Evolutionary conservation across 83 land plant species (phyloP).

Genomic region (Diphasiastrum complanatum): DNA sequence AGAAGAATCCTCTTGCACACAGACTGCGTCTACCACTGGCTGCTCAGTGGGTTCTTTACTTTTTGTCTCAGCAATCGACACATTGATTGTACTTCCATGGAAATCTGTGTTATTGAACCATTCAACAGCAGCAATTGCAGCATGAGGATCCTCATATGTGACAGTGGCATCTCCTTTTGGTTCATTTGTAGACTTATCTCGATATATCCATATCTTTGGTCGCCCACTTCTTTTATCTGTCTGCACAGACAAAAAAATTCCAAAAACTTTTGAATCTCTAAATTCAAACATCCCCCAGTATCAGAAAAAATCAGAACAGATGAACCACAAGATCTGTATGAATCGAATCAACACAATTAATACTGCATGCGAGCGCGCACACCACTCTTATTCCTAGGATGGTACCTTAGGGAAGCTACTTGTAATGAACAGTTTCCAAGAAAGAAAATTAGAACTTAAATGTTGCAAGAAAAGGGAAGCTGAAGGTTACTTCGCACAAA

Average conservation of each 20-base stretch:
- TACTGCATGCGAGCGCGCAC: too few relatives aligned
- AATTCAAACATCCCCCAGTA: too few relatives aligned
- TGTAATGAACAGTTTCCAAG: constrained; percentile 5
- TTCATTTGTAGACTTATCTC: constrained; percentile 65
- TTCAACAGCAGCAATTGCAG: constrained; percentile 81
- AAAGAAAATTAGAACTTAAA: neutral
- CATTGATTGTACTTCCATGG: constrained; percentile 69
- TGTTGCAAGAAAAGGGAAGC: neutral
- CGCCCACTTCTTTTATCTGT: constrained; percentile 75
- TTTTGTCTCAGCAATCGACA: constrained; percentile 70
- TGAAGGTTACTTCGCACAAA: constrained; percentile 14
- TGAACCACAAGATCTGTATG: neutral
- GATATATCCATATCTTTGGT: constrained; percentile 86
- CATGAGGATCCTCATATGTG: constrained; percentile 91
- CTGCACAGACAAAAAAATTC: constrained; percentile 24
- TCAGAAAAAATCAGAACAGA: too few relatives aligned
- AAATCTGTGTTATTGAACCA: constrained; percentile 88
- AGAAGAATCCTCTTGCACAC: neutral
- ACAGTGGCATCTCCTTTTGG: constrained; percentile 91
- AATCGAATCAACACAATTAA: too few relatives aligned
- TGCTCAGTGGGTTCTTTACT: constrained; percentile 39
- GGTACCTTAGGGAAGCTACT: too few relatives aligned
- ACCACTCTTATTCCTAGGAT: too few relatives aligned
- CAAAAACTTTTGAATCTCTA: too few relatives aligned
- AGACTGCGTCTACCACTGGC: constrained; percentile 5